A percentile compares a stretch with the other conserved stretches of the same genome.
These are phyloP conservation scores for Solanum dulcamara DNA, from an alignment of 257 asterid species.

Conservation along the genomic window DNA sequence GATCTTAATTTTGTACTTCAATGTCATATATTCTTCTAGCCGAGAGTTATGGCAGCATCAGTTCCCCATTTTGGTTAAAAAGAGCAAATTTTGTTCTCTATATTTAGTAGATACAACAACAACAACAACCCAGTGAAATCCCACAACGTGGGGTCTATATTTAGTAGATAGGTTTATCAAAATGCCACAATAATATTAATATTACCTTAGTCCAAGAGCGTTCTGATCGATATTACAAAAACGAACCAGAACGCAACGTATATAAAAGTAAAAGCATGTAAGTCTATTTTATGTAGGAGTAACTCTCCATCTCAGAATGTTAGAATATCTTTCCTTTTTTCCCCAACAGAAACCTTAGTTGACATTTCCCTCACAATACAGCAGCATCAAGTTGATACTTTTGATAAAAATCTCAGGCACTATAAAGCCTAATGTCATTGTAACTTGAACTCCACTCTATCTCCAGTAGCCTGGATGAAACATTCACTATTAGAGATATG, in stretches of 20 bases:
- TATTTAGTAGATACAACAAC: too few species aligned
- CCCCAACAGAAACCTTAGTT: not conserved
- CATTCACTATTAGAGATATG: not conserved
- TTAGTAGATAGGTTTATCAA: not conserved
- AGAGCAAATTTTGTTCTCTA: too few species aligned
- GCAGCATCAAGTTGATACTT: not conserved
- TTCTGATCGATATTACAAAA: not conserved
- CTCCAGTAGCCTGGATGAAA: slow-evolving; percentile 18
- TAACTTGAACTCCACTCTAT: slow-evolving; percentile 10
- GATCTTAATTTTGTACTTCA: too few species aligned
- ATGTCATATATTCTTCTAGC: too few species aligned
- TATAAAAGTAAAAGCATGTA: not conserved
- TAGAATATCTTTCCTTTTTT: not conserved
- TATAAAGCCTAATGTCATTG: not conserved
- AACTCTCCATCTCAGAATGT: not conserved
- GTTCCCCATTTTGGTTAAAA: too few species aligned
- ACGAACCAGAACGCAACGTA: not conserved
- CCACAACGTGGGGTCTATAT: too few species aligned
- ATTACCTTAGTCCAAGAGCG: not conserved
- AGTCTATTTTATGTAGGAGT: not conserved
- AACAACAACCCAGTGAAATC: too few species aligned
- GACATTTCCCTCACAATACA: not conserved
- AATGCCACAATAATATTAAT: not conserved
- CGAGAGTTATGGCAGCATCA: too few species aligned
- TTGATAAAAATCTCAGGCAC: not conserved